Percentiles rank a stretch among this genome's conserved stretches.
phyloP scores from a whole-genome alignment of 495 filamentous ascomycete species.

The Daldinia childiae region DNA sequence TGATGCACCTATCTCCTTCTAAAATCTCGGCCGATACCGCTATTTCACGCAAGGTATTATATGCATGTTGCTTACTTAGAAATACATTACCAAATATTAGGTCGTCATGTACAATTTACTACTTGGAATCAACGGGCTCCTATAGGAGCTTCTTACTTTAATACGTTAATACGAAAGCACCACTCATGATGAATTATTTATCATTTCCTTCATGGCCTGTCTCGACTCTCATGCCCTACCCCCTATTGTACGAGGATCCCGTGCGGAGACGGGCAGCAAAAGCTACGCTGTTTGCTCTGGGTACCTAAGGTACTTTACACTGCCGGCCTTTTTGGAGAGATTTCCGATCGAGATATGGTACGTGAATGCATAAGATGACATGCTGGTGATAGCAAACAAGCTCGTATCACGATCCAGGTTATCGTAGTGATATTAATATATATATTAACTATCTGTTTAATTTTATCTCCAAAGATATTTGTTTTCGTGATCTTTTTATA shows the following conservation, averaged over 20 bases:
- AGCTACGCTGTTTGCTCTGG: background rate
- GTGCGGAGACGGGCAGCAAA: background rate
- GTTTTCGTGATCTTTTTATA: too few species aligned
- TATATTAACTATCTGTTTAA: too few species aligned
- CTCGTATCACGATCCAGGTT: background rate
- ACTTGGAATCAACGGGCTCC: background rate
- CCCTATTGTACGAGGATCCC: background rate
- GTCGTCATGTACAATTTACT: background rate
- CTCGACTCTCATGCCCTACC: background rate
- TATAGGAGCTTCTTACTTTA: background rate
- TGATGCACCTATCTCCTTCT: background rate
- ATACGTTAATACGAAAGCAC: background rate
- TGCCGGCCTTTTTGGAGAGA: background rate
- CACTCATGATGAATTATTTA: background rate
- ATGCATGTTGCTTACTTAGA: background rate
- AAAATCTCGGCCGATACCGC: slow-evolving; percentile 2
- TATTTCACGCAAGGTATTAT: background rate
- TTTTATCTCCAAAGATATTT: too few species aligned
- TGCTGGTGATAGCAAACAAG: background rate
- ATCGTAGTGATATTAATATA: too few species aligned
- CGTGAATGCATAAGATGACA: background rate
- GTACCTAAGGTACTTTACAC: background rate
- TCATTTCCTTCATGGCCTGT: background rate
- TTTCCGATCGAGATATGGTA: background rate
- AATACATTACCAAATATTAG: background rate